phyloP scores from a whole-genome alignment of 164 flowering plant species.

The grape (Vitis vinifera) region ASM3070453v1 NC_081805.1:25483001-25483500 shows the following conservation, averaged over 20 bases:
- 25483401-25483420: constrained; percentile 87
- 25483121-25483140: constrained; percentile 20
- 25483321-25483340: constrained; percentile 69
- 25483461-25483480: constrained; percentile 67
- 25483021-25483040: constrained; percentile 37
- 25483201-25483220: constrained; percentile 66
- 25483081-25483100: constrained; percentile 92
- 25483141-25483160: constrained; percentile 4
- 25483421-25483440: constrained; percentile 71
- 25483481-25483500: constrained; percentile 79
- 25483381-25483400: constrained; percentile 81
- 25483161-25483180: constrained; percentile 33
- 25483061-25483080: constrained; percentile 64
- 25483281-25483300: constrained; percentile 53
- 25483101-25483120: constrained; percentile 23
- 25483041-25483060: constrained; percentile 16
- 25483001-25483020: constrained; percentile 57
- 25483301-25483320: constrained; percentile 74
- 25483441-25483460: constrained; percentile 64
- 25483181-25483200: constrained; percentile 49
- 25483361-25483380: constrained; percentile 65
- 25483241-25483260: constrained; percentile 47
- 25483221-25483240: constrained; percentile 56
- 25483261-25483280: constrained; percentile 76
- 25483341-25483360: constrained; percentile 75